Evolutionary conservation across 257 asterid genomes (phyloP), one percentile per base, ranked within the genome.

Genomic region (Paraleonurus japonicus): DNA sequence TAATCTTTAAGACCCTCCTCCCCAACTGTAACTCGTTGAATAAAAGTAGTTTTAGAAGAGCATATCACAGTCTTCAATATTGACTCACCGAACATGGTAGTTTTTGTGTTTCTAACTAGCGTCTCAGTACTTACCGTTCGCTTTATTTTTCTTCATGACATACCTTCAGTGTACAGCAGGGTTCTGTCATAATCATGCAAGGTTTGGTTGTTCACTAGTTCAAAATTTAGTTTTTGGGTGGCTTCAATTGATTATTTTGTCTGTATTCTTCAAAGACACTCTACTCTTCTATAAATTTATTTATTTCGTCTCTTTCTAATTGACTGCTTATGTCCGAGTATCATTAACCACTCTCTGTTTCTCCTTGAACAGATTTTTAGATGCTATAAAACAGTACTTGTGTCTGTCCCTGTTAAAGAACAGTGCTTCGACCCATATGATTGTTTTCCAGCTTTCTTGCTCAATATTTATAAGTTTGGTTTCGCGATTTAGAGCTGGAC

Each of bases 361-460:
- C 30, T 66, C 78, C 75, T 51, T 70, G 68, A 78, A 79, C 97
- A 95, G 99, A 79, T 95, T 95, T 75, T 82, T 92, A 64, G 99
- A 95, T 79, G 99, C 99, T 65, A 93, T 93, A 76, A 93, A 93
- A 87, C 98, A 90, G 85, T 93, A 93, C 79, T 81, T 93, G 87
- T 93, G 98, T 76, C 83, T 93, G 78, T 93, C 98, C 39, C 83
- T 93, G 72, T 79, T 93, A 90, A 93, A 93, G 91, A 93, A 93
- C 88, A 93, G 97, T 80, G 96, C 96, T 55, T 93, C 97, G 13
- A 86, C 95, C 55, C 96, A 89, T 62, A 85, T 90, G 96, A 89
- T 87, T 79, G 89, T 93, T 75, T 93, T 90, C 89, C 98, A 93
- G 91, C 98, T 93, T 76, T 93, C 98, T n/a, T 90, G 98, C 90